Base-by-base conservation (phyloP, 345 rosid species). In the Dovyalis caffra region DNA sequence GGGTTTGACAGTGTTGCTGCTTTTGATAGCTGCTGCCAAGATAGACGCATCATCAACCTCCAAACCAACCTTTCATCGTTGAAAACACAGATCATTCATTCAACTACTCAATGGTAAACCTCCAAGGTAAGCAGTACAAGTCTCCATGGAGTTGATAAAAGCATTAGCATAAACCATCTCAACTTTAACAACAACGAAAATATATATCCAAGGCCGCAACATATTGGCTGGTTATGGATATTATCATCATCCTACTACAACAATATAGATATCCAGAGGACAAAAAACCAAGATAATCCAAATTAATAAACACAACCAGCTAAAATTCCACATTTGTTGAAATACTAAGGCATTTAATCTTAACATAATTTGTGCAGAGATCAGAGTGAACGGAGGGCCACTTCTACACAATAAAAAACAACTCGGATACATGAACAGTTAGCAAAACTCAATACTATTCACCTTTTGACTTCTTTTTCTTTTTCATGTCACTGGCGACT, bases 391-490 rank as follows among this genome's bases (percentile, higher is more conserved):
- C 28, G 20, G 14, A 28, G 43, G 37, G 12, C 51, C 18, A 34
- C 25, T 40, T 74, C 65, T 29, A 57, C 28, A 56, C 35, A 74
- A 33, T 73, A 14, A 68, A 49, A 65, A 25, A 35, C 34, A 69
- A n/a, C 40, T 32, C 47, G 21, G 47, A 56, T 38, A 57, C 72
- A 65, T 35, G 31, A 57, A 72, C 38, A 72, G n/a, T 18, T 8
- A 4, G 10, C 66, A 40, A 58, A 53, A 26, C 61, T 72, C 84
- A 86, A 75, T 78, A 77, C 14, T 80, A 88, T 73, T 83, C 65
- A 18, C 10, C 72, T 74, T 49, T 70, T 35, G 70, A 74, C 69
- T 25, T 71, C 72, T 71, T 83, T 71, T 70, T 83, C 82, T 80
- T 80, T 34, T 75, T 75, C 12, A 12, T 56, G 0, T 49, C 78